These are phyloP conservation scores for Phytopythium cucurbitacearum DNA, from an alignment of 352 stramenopile species.

Conservation along the genomic window DNA sequence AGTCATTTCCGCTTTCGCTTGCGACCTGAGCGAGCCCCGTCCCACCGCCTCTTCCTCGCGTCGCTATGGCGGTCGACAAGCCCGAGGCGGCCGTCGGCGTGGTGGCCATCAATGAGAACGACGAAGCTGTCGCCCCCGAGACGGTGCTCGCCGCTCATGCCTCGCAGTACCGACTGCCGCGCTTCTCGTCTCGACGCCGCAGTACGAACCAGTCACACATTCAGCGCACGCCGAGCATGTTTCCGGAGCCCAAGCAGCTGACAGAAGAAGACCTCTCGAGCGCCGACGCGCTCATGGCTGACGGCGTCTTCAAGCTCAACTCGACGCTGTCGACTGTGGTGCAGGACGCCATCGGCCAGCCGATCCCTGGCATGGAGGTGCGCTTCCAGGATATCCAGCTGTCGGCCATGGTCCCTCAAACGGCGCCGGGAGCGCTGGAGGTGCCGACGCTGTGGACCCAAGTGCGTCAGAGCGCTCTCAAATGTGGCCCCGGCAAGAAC, in stretches of 20 bases:
- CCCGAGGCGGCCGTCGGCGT: too few species aligned
- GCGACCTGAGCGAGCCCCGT: too few species aligned
- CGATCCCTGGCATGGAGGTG: constrained; percentile 50
- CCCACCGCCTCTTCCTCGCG: too few species aligned
- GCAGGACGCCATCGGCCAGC: constrained; percentile 28
- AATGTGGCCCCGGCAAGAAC: constrained; percentile 8
- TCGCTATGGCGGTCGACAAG: too few species aligned
- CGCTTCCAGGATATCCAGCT: constrained; percentile 48
- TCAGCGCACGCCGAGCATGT: constrained; percentile 18
- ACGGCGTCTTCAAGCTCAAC: constrained; percentile 48
- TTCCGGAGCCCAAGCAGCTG: constrained; percentile 18
- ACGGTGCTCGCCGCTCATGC: constrained; percentile 14
- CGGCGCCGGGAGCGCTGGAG: constrained; percentile 16
- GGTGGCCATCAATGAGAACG: constrained; percentile 5
- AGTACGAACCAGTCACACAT: constrained; percentile 12
- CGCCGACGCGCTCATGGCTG: constrained; percentile 39
- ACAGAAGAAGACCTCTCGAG: constrained; percentile 30
- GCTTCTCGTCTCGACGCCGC: constrained; percentile 22
- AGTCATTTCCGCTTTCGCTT: too few species aligned
- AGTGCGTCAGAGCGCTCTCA: constrained; percentile 18
- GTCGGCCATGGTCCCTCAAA: constrained; percentile 16
- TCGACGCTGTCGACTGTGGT: constrained; percentile 34
- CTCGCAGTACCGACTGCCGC: constrained; percentile 21
- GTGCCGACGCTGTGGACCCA: constrained; percentile 38
- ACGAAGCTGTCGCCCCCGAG: constrained; percentile 7